Conservation (phyloP, 495 filamentous ascomycete species). For the Neurospora africana region DNA sequence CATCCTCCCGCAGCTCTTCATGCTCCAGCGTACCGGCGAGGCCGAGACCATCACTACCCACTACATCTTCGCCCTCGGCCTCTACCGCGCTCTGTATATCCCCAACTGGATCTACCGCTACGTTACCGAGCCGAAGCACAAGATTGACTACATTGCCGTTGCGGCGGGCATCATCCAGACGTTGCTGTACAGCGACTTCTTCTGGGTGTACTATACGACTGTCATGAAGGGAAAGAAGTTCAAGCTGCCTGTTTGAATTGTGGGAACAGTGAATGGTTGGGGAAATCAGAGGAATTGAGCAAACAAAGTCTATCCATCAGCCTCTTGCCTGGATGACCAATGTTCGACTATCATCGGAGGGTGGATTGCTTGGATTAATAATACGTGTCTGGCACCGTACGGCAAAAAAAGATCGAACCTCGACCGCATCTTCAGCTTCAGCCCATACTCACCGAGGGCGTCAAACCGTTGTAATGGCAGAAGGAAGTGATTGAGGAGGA, state of each 20-base stretch:
- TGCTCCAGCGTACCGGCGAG: slow-evolving; percentile 94
- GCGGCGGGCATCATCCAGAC: slow-evolving; percentile 87
- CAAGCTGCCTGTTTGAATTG: slow-evolving; percentile 62
- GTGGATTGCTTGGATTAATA: not conserved
- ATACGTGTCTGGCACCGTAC: not conserved
- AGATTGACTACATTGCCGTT: slow-evolving; percentile 73
- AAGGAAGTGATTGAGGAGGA: not conserved
- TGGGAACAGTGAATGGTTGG: not conserved
- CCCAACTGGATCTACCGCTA: slow-evolving; percentile 97
- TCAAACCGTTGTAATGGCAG: not conserved
- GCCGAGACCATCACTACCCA: slow-evolving; percentile 97
- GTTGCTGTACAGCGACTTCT: slow-evolving; percentile 94
- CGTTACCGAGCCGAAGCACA: slow-evolving; percentile 50
- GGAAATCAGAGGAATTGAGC: not conserved
- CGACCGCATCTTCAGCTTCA: not conserved
- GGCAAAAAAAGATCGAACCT: not conserved
- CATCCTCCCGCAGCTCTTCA: slow-evolving; percentile 93
- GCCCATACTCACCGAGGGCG: not conserved
- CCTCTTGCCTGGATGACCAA: not conserved
- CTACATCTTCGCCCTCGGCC: slow-evolving; percentile 90
- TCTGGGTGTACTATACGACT: slow-evolving; percentile 98
- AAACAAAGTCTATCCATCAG: not conserved
- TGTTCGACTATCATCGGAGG: not conserved
- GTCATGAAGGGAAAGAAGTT: slow-evolving; percentile 84
- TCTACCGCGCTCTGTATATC: slow-evolving; percentile 90